Conservation (phyloP, 2,329 filamentous ascomycete genomes). For the Calonectria hawksworthii region DNA sequence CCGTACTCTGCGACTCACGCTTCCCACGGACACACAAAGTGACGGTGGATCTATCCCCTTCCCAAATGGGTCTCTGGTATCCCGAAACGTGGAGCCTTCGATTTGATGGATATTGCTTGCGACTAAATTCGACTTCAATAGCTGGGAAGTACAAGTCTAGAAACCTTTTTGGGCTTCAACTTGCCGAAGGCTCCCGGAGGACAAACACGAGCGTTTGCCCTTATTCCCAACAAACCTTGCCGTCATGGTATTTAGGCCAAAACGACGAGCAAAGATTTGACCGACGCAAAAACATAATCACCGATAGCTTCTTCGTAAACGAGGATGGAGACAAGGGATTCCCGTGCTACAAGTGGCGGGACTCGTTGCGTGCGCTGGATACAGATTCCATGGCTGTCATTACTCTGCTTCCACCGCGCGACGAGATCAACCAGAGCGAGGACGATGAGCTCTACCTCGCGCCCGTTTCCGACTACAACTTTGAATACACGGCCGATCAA, state of each 20-base stretch:
- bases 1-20: neutral
- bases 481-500: neutral
- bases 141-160: too few species aligned
- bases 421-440: neutral
- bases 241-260: neutral
- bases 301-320: slow-evolving; percentile 1
- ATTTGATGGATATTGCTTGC: neutral
- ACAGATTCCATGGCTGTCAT: neutral
- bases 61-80: neutral
- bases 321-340: neutral
- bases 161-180: neutral
- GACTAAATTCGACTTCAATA: neutral
- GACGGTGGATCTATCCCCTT: neutral
- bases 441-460: neutral
- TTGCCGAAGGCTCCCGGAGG: neutral
- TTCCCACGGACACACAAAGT: neutral
- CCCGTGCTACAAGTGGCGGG: slow-evolving; percentile 2
- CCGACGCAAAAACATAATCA: slow-evolving; percentile 1
- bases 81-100: neutral
- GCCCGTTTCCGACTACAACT: neutral
- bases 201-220: neutral
- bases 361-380: neutral
- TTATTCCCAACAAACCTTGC: neutral
- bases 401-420: neutral
- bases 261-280: neutral